Conservation (phyloP, 1,139 yeast species). For the Lodderomyces metapsilosis region DNA sequence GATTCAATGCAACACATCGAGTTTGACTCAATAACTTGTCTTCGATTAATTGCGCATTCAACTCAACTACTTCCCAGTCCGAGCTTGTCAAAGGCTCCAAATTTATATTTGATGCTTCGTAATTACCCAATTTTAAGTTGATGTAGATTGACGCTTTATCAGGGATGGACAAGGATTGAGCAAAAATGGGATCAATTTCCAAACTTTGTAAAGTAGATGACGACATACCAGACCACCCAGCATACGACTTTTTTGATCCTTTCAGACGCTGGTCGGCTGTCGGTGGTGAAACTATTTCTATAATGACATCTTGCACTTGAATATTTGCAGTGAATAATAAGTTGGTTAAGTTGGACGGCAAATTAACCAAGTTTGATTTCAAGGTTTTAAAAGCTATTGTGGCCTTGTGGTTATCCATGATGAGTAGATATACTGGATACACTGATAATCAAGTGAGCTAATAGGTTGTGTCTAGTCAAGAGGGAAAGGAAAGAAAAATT, state of each 20-base stretch:
- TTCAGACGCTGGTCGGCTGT: slow-evolving; percentile 11
- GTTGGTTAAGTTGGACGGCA: slow-evolving; percentile 53
- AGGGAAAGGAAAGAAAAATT: not conserved
- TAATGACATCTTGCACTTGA: slow-evolving; percentile 58
- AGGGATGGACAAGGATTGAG: slow-evolving; percentile 47
- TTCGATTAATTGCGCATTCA: slow-evolving; percentile 78
- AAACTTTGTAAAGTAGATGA: slow-evolving; percentile 27
- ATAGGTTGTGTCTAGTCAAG: too few species aligned
- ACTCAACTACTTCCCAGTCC: slow-evolving; percentile 91
- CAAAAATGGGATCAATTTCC: slow-evolving; percentile 41
- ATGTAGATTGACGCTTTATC: slow-evolving; percentile 44
- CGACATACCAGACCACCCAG: slow-evolving; percentile 86
- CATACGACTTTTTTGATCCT: slow-evolving; percentile 31
- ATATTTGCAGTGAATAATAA: slow-evolving; percentile 54
- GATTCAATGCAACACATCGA: slow-evolving; percentile 65
- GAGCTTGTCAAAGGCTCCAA: slow-evolving; percentile 75
- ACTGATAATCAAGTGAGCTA: too few species aligned
- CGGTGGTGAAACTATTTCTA: slow-evolving; percentile 37
- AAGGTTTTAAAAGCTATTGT: slow-evolving; percentile 31
- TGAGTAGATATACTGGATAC: not conserved
- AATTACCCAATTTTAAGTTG: slow-evolving; percentile 45
- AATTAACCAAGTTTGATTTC: slow-evolving; percentile 55
- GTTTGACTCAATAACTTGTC: slow-evolving; percentile 75
- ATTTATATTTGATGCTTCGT: slow-evolving; percentile 58
- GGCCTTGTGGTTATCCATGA: slow-evolving; percentile 41